These are phyloP conservation scores for Exophiala sp. DNA, from an alignment of 2,329 filamentous ascomycete genomes.

Conservation along the genomic window DNA sequence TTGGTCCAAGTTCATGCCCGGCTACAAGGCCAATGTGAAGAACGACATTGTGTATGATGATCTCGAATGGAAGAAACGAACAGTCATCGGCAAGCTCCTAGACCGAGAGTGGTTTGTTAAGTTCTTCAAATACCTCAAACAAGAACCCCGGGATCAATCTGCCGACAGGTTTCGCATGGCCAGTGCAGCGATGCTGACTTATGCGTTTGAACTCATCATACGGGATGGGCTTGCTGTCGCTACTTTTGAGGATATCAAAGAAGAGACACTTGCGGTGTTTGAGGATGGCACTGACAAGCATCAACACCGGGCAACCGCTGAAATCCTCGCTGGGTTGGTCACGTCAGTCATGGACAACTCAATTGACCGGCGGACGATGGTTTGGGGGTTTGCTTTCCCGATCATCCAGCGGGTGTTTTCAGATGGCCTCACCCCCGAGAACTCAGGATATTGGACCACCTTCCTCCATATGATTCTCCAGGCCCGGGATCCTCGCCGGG, in stretches of 20 bases:
- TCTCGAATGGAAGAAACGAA: slow-evolving; percentile 65
- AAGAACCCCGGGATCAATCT: slow-evolving; percentile 77
- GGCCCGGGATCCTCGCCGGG: slow-evolving; percentile 80
- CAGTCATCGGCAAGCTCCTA: slow-evolving; percentile 72
- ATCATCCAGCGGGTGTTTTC: slow-evolving; percentile 78
- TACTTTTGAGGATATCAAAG: slow-evolving; percentile 81
- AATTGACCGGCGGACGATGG: slow-evolving; percentile 62
- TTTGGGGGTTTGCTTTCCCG: slow-evolving; percentile 88
- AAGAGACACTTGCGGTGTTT: slow-evolving; percentile 69
- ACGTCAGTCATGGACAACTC: slow-evolving; percentile 74
- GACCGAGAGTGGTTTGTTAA: slow-evolving; percentile 79
- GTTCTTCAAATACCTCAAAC: slow-evolving; percentile 90
- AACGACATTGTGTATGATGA: slow-evolving; percentile 70
- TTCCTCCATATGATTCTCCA: slow-evolving; percentile 86
- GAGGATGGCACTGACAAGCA: slow-evolving; percentile 95
- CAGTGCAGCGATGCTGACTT: slow-evolving; percentile 78
- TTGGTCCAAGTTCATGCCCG: slow-evolving; percentile 83
- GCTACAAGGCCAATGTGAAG: slow-evolving; percentile 64
- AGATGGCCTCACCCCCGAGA: slow-evolving; percentile 92
- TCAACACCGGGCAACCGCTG: slow-evolving; percentile 89
- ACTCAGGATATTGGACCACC: slow-evolving; percentile 88
- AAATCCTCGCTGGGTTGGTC: slow-evolving; percentile 83
- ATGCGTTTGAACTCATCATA: slow-evolving; percentile 84
- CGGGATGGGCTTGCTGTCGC: slow-evolving; percentile 64
- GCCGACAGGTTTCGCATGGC: slow-evolving; percentile 86